These are phyloP conservation scores for Saccharomycopsis selenospora DNA, from an alignment of 805 yeast genomes.

Conservation along the genomic window DNA sequence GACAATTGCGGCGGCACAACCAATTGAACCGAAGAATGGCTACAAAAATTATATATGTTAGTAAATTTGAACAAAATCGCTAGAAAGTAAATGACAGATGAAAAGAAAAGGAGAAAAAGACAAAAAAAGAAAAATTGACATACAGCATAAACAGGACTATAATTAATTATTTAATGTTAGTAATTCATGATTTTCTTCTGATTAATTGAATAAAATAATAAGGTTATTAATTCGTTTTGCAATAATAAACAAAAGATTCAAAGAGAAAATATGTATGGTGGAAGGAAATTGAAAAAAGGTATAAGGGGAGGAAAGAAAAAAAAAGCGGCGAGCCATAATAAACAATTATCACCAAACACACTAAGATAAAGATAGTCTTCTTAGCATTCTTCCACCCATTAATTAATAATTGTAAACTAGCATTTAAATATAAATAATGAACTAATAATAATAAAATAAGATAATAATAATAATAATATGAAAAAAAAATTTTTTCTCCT, in stretches of 20 bases:
- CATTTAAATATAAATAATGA: no score
- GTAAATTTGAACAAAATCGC: constrained; percentile 14
- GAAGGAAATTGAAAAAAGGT: neutral
- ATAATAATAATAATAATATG: no score
- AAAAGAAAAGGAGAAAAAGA: neutral
- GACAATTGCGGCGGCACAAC: constrained; percentile 98
- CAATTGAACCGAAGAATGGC: constrained; percentile 98
- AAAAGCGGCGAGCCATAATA: neutral
- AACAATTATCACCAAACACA: neutral
- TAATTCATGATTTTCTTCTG: no score
- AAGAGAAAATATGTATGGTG: no score
- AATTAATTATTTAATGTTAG: no score
- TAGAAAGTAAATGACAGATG: neutral
- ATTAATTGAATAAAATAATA: no score
- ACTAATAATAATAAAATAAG: no score
- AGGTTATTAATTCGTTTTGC: no score
- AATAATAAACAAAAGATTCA: no score
- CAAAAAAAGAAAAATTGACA: constrained; percentile 21
- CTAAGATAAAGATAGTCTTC: neutral
- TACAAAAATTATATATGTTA: constrained; percentile 34
- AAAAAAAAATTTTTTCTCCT: no score
- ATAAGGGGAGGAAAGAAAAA: neutral
- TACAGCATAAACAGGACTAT: constrained; percentile 67
- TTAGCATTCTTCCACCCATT: neutral
- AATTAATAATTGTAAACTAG: neutral